Percentiles rank a stretch among this genome's conserved stretches.
Conservation (phyloP, 192 early-diverging fungal genomes). For the Gigaspora rosea region DNA sequence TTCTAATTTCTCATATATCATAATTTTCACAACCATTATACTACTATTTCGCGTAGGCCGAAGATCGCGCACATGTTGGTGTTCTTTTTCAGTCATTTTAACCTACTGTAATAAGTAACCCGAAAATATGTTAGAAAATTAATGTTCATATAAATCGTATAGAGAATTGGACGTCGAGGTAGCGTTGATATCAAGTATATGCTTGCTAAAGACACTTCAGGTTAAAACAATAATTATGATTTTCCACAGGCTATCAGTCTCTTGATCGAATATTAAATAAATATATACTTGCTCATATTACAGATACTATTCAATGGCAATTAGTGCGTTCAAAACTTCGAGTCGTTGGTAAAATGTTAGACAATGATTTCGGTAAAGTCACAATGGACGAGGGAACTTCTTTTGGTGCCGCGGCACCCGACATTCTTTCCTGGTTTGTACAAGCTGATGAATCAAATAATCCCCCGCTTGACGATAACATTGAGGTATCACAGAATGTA, state of each 20-base stretch:
- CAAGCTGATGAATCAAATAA: neutral
- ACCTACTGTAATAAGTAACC: too few relatives aligned
- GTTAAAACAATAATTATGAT: slow-evolving; percentile 30
- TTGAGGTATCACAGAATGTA: too few relatives aligned
- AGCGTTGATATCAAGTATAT: slow-evolving; percentile 54
- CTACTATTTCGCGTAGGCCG: slow-evolving; percentile 34
- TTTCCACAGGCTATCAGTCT: too few relatives aligned
- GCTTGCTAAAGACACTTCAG: slow-evolving; percentile 43
- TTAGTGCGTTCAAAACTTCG: slow-evolving; percentile 41
- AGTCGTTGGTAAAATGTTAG: slow-evolving; percentile 39
- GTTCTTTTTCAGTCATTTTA: neutral
- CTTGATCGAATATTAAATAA: neutral
- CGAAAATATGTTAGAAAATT: neutral
- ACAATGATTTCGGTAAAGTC: neutral
- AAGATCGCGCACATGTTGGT: slow-evolving; percentile 48
- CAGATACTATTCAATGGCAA: slow-evolving; percentile 43
- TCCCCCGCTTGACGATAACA: too few relatives aligned
- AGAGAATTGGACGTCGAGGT: slow-evolving; percentile 46
- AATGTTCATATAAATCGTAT: neutral
- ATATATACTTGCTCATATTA: neutral
- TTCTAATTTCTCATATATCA: neutral
- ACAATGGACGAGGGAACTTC: neutral
- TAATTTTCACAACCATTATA: neutral
- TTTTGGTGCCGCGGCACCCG: neutral
- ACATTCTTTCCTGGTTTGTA: neutral